phyloP scores from a whole-genome alignment of 1,284 basidiomycete species.

The Cutaneotrichosporon sp. region DNA sequence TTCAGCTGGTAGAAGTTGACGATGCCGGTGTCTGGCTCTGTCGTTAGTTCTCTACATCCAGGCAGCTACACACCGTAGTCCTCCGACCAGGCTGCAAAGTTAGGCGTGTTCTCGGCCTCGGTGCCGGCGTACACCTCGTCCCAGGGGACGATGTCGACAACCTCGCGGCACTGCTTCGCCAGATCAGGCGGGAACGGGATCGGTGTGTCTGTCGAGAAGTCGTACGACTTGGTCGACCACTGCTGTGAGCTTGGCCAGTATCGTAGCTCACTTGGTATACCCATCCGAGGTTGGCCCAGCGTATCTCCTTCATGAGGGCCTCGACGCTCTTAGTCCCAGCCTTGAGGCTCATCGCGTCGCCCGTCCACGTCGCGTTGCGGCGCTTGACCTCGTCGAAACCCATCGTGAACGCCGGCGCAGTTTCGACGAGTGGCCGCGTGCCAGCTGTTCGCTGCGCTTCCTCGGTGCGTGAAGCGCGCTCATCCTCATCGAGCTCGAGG shows the following conservation, averaged over 20 bases:
- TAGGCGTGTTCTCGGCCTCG: slow-evolving; percentile 52
- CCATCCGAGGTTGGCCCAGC: slow-evolving; percentile 92
- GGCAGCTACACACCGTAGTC: slow-evolving; percentile 63
- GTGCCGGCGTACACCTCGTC: slow-evolving; percentile 59
- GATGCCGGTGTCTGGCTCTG: slow-evolving; percentile 80
- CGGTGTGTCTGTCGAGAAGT: slow-evolving; percentile 64
- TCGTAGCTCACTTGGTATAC: slow-evolving; percentile 61
- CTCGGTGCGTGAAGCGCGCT: slow-evolving; percentile 3
- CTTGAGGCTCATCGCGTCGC: slow-evolving; percentile 32
- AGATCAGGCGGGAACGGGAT: slow-evolving; percentile 63
- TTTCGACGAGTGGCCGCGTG: slow-evolving; percentile 36
- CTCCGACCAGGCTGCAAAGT: slow-evolving; percentile 69
- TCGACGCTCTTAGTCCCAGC: slow-evolving; percentile 66
- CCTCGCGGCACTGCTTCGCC: slow-evolving; percentile 61
- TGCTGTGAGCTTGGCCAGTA: slow-evolving; percentile 49
- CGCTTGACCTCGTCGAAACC: slow-evolving; percentile 46
- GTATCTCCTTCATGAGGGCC: slow-evolving; percentile 66
- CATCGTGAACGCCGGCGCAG: slow-evolving; percentile 39
- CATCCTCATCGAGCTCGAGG: slow-evolving; percentile 12
- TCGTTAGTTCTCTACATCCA: neutral
- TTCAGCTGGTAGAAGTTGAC: slow-evolving; percentile 83
- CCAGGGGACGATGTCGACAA: slow-evolving; percentile 69
- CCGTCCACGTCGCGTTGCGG: slow-evolving; percentile 39
- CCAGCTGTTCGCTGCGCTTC: slow-evolving; percentile 6
- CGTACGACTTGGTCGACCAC: slow-evolving; percentile 89